Evolutionary conservation across 1,284 basidiomycete species (phyloP).

Genomic region (Pseudozyma flocculosa): DNA sequence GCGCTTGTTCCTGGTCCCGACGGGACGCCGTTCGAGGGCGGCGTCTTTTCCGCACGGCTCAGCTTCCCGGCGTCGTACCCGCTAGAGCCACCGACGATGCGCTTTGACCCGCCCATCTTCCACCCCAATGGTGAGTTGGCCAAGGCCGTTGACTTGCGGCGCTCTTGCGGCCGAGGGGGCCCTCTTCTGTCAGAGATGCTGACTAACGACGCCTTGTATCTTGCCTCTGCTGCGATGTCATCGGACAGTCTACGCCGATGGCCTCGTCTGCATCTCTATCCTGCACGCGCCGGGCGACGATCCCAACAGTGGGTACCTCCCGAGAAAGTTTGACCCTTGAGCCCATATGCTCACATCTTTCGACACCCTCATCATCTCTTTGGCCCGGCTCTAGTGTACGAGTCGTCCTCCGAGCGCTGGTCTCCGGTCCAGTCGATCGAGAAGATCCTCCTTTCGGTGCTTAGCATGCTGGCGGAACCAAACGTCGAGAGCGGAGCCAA

Average conservation of each 20-base stretch:
- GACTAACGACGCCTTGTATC: too few relatives aligned
- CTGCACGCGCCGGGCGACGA: conserved; percentile 95
- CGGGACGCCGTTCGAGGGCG: conserved; percentile 97
- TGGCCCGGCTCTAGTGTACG: conserved; percentile 61
- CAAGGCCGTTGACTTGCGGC: conserved; percentile 2
- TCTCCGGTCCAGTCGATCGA: conserved; percentile 96
- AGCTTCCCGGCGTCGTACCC: conserved; percentile 66
- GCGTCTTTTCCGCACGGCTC: conserved; percentile 88
- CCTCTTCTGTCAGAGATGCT: conserved; percentile 4
- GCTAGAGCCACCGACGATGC: conserved; percentile 68
- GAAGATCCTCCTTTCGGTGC: conserved; percentile 85
- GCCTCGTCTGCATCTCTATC: conserved; percentile 97
- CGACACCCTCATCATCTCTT: background rate
- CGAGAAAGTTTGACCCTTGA: background rate
- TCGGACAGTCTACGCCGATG: conserved; percentile 90
- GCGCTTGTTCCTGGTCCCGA: conserved; percentile 93
- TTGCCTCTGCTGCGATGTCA: too few relatives aligned
- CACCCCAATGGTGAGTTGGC: conserved; percentile 85
- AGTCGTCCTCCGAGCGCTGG: conserved; percentile 95
- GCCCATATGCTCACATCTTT: too few relatives aligned
- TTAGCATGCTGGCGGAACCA: conserved; percentile 99
- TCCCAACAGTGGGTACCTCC: conserved; percentile 59
- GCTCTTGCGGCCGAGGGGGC: too few relatives aligned
- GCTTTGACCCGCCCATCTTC: conserved; percentile 92
- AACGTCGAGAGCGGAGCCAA: conserved; percentile 98